These are phyloP conservation scores for Rhododendron molle DNA, from an alignment of 148 eudicot genomes.

Conservation along the genomic window DNA sequence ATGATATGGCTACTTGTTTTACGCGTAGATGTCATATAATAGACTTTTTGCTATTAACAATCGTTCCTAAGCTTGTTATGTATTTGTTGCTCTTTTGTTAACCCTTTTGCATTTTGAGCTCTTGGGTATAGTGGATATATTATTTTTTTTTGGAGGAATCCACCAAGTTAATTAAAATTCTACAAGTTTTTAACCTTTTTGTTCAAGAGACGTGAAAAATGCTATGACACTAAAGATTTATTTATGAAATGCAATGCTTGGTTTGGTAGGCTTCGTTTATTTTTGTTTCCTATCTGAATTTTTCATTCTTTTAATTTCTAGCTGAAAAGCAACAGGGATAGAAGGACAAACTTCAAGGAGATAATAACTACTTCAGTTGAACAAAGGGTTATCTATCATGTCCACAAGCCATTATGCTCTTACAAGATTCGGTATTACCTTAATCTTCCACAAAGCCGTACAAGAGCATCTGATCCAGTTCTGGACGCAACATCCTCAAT, in stretches of 20 bases:
- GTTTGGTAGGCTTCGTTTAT: background rate
- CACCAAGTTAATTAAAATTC: background rate
- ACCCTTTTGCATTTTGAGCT: too few species aligned
- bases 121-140: too few species aligned
- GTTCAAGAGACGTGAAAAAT: background rate
- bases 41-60: too few species aligned
- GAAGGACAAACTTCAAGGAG: background rate
- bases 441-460: slow-evolving; percentile 79
- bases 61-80: too few species aligned
- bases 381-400: background rate
- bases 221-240: background rate
- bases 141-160: background rate
- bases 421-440: slow-evolving; percentile 39
- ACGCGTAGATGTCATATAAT: background rate
- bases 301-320: background rate
- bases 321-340: too few species aligned
- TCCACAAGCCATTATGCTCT: background rate
- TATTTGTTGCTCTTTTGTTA: too few species aligned
- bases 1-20: background rate
- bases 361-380: background rate
- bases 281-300: background rate
- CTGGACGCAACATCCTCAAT: slow-evolving; percentile 82
- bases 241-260: background rate
- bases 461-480: slow-evolving; percentile 88
- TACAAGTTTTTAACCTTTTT: background rate